Base-by-base conservation (phyloP, 768 basidiomycete species). In the Boletus edulis region DNA sequence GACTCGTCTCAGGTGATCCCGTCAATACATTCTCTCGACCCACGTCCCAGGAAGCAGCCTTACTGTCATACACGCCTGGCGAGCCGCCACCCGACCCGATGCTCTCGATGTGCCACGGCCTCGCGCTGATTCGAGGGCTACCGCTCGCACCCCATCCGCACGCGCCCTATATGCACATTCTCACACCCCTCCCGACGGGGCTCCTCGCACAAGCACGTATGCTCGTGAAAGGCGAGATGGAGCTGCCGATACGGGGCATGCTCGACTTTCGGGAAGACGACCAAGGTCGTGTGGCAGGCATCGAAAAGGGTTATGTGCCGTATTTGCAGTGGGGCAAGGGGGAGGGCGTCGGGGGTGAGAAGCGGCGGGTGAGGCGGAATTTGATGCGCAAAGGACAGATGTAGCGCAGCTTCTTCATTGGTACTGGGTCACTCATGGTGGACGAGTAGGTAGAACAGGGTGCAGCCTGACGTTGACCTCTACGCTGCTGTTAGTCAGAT, bases 221-320 rank as follows among this genome's bases (percentile, higher is more conserved):
- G 3, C 58, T 96, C 4, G 84, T 96, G 44, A 94, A 90, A 68
- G 94, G 94, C 9, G 92, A 94, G 66, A 75, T 94, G 63, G 93
- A 95, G 68, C 71, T 97, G 0, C 94, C 94, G 0, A 75, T 94
- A 1, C 89, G 88, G 84, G 93, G 88, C 0, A 83, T 93, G 86
- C 74, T 97, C 47, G 93, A 95, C 68, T 87, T 84, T 68, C 71
- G 75, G 24, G 69, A 68, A 10, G 71, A 61, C 22, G 76, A 72
- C 8, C 61, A 64, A 7, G 75, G 80, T 0, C 56, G 52, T 20
- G 73, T 85, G 6, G 81, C 82, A 6, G 80, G 79, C 1, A 68
- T 76, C 15, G 78, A 79, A 14, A 82, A 76, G 64, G 81, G 77
- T 8, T 82, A 73, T 4, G 78, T 84, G 18, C 86, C 94, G n/a